Percentiles rank a stretch among this genome's conserved stretches.
These are phyloP conservation scores for Epichloe gansuensis DNA, from an alignment of 2,329 filamentous ascomycete genomes.

Conservation along the genomic window DNA sequence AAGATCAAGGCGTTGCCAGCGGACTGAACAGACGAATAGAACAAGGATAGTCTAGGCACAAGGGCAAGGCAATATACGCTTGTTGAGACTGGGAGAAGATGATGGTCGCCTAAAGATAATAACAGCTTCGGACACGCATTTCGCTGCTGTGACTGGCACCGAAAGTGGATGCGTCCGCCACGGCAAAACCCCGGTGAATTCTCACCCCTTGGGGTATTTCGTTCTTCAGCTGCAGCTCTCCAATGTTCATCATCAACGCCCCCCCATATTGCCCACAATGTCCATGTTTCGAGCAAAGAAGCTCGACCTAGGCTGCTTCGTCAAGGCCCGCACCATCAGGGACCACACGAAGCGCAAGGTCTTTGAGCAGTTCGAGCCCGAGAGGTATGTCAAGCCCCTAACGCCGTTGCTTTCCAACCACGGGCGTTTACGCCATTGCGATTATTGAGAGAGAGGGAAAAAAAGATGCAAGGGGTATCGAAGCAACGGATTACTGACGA, in stretches of 20 bases:
- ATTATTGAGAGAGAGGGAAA: too few relatives aligned
- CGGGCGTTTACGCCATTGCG: not conserved
- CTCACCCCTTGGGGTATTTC: not conserved
- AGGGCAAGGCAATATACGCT: too few relatives aligned
- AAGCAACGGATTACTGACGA: too few relatives aligned
- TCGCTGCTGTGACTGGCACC: too few relatives aligned
- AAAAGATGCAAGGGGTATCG: not conserved
- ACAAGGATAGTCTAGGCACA: too few relatives aligned
- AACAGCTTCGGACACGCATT: too few relatives aligned
- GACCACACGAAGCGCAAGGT: constrained; percentile 96
- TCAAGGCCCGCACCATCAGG: constrained; percentile 78
- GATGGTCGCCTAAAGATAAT: too few relatives aligned
- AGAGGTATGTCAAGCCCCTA: constrained; percentile 49
- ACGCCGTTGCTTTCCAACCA: not conserved
- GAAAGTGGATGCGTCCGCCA: not conserved
- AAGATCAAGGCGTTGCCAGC: too few relatives aligned
- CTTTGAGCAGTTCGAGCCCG: constrained; percentile 73
- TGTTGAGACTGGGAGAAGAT: too few relatives aligned
- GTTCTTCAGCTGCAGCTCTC: not conserved
- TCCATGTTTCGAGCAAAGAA: constrained; percentile 82
- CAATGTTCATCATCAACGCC: not conserved
- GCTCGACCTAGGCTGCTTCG: constrained; percentile 75
- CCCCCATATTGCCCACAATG: constrained; percentile 36
- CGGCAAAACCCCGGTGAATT: not conserved
- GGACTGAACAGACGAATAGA: too few relatives aligned